Base-by-base conservation (phyloP, 2,329 filamentous ascomycete genomes). In the Neonectria magnoliae region DNA sequence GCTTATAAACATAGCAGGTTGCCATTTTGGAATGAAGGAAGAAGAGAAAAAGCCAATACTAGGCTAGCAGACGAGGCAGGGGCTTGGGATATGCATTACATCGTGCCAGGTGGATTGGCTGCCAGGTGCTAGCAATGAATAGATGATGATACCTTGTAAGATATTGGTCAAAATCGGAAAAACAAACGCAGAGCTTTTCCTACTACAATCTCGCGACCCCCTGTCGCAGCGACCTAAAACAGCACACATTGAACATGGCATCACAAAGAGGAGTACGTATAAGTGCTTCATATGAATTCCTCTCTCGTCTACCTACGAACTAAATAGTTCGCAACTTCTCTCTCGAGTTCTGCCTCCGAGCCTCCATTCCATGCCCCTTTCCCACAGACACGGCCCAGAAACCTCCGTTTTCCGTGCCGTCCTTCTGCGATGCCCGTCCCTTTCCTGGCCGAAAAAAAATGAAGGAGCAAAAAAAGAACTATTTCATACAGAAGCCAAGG, bases 111-210 rank as follows among this genome's bases (percentile, higher is more conserved):
- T 22, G 13, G 48, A 56, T 51, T 41, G 38, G 45, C 36, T 51
- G 45, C 48, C 38, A 27, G 36, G 47, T 44, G 31, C 61, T 47
- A 41, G 53, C 36, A 51, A 66, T 60, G 57, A 60, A 72, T 73
- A 65, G 60, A 73, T 65, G 60, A 73, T 65, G 68, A 73, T 73
- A 72, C 66, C 68, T 71, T 72, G 71, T 73, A 73, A 65, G 45
- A 66, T 57, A 64, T 38, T 65, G 44, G 56, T 31, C 61, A 48
- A 45, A 63, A 48, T 16, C 41, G 42, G 20, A 48, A 25, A 25
- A 47, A 45, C 42, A 27, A 48, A 22, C 8, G 14, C 36, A 48
- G 27, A 16, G 9, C 20, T 36, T 36, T 18, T 11, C 41, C 25
- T 33, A 25, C 18, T 11, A 10, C 18, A 27, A 7, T 18, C 6